Conservation (phyloP, 2,329 filamentous ascomycete species). For the Talaromyces amestolkiae region DNA sequence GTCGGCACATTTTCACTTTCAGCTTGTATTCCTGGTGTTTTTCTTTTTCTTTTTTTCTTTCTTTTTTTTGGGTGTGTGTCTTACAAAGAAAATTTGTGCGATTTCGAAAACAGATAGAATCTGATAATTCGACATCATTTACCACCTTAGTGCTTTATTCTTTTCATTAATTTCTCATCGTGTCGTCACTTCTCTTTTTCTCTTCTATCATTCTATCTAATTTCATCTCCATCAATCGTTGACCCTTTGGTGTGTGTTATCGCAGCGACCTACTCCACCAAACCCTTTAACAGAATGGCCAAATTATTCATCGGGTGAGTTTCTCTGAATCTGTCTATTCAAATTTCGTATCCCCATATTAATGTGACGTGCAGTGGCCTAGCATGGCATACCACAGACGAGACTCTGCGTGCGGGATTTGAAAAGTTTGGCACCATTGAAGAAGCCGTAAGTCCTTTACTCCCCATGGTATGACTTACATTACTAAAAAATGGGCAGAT, state of each 20-base stretch:
- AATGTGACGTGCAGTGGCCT: constrained; percentile 66
- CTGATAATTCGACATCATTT: constrained; percentile 7
- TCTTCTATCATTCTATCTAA: background rate
- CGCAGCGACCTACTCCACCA: background rate
- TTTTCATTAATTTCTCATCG: background rate
- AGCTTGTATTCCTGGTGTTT: background rate
- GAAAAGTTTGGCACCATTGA: constrained; percentile 86
- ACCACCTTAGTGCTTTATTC: background rate
- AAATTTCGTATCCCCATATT: constrained; percentile 6
- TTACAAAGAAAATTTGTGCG: background rate
- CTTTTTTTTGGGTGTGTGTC: background rate
- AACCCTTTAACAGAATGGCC: constrained; percentile 60
- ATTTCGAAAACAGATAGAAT: background rate
- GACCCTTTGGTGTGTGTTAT: background rate
- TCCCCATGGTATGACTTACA: background rate
- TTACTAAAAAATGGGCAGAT: constrained; percentile 57
- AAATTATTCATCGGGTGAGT: constrained; percentile 90
- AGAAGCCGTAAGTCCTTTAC: constrained; percentile 75
- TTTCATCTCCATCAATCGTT: background rate
- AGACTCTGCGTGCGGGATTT: constrained; percentile 83
- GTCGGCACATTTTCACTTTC: background rate
- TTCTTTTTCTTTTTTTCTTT: background rate
- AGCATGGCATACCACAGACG: constrained; percentile 96
- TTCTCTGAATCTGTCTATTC: constrained; percentile 13
- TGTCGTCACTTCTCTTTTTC: background rate